Percentiles rank a stretch among this genome's conserved stretches.
Conservation (phyloP, 768 basidiomycete species). For the Tylopilus sp. region DNA sequence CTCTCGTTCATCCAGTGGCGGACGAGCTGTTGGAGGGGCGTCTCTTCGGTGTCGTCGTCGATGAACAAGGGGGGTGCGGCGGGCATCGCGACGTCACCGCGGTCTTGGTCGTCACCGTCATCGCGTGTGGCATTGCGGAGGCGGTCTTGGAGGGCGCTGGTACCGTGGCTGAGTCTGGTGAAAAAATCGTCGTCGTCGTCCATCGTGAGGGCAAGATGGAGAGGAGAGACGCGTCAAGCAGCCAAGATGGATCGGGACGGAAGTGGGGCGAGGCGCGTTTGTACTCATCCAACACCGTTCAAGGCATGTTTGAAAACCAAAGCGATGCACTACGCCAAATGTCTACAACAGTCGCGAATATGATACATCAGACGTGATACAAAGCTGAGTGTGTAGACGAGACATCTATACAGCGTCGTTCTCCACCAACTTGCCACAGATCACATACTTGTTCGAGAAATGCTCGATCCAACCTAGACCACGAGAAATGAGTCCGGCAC, state of each 20-base stretch:
- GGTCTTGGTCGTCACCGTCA: conserved; percentile 8
- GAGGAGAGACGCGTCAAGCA: neutral
- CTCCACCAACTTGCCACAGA: conserved; percentile 86
- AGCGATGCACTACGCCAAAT: neutral
- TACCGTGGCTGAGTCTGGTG: conserved; percentile 18
- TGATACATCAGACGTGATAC: conserved; percentile 7
- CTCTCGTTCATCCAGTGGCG: conserved; percentile 87
- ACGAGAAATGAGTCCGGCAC: neutral
- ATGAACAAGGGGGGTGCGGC: conserved; percentile 23
- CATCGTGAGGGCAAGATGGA: conserved; percentile 1
- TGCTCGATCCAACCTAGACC: conserved; percentile 85
- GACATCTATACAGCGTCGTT: conserved; percentile 47
- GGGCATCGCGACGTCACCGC: conserved; percentile 26
- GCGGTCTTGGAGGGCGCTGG: conserved; percentile 32
- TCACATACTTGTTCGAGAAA: conserved; percentile 88
- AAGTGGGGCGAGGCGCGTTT: too few relatives aligned
- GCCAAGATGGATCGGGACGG: too few relatives aligned
- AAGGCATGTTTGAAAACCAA: too few relatives aligned
- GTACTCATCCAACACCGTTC: too few relatives aligned
- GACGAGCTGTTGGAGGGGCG: conserved; percentile 65
- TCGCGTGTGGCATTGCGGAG: conserved; percentile 33
- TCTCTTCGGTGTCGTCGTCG: conserved; percentile 43
- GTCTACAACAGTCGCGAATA: conserved; percentile 7
- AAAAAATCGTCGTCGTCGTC: conserved; percentile 30
- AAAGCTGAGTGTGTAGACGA: neutral